Conservation (phyloP, 352 stramenopile species). For the Thalassiosira hispida region DNA sequence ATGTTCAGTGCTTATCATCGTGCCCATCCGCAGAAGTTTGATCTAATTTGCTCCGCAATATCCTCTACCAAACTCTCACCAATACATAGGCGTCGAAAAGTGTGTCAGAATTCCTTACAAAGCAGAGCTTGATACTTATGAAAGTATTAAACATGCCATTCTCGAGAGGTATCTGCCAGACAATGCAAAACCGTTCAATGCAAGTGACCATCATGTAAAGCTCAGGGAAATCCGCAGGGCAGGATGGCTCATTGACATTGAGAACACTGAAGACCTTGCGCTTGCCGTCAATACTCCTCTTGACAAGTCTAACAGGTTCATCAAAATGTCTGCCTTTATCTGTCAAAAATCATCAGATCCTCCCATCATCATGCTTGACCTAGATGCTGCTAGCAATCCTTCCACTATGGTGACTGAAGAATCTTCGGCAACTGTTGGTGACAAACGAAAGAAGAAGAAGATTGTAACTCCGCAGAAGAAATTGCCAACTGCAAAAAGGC, state of each 20-base stretch:
- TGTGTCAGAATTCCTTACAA: neutral
- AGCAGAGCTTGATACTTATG: neutral
- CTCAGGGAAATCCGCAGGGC: conserved; percentile 4
- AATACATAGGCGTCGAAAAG: conserved; percentile 2
- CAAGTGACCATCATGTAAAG: conserved; percentile 11
- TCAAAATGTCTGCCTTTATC: conserved; percentile 5
- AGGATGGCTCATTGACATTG: conserved; percentile 19
- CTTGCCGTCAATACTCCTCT: neutral
- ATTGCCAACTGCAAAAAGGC: neutral
- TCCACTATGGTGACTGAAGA: neutral
- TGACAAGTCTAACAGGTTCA: neutral
- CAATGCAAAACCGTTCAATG: conserved; percentile 10
- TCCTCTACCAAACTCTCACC: neutral
- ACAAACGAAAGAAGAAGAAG: neutral
- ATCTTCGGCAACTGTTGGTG: neutral
- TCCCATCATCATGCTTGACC: neutral
- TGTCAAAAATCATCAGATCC: neutral
- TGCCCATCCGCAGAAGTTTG: too few species aligned
- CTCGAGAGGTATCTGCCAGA: conserved; percentile 10
- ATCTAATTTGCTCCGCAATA: too few species aligned
- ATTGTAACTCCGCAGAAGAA: neutral
- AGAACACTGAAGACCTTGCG: conserved; percentile 1
- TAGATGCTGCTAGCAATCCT: neutral
- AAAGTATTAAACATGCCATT: conserved; percentile 10
- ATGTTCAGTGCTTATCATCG: neutral